A percentile compares a stretch with the other conserved stretches of the same genome.
Conservation (phyloP, 192 early-diverging fungal genomes). For the Neocallimastix lanati region DNA sequence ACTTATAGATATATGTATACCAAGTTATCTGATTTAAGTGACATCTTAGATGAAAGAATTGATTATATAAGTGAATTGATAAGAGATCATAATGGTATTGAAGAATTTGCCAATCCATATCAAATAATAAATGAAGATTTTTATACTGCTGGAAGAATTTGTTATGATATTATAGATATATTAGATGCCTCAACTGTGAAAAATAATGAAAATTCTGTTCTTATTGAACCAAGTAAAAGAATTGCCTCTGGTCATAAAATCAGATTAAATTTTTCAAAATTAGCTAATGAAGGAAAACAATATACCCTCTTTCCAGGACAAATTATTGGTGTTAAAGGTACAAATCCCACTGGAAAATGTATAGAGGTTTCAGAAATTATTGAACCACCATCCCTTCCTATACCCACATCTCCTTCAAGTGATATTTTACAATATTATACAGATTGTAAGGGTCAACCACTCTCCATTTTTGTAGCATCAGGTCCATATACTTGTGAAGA, state of each 20-base stretch:
- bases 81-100: neutral
- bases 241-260: neutral
- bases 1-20: neutral
- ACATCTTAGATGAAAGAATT: neutral
- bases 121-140: neutral
- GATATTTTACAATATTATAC: slow-evolving; percentile 21
- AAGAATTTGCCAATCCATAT: neutral
- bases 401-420: slow-evolving; percentile 19
- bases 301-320: slow-evolving; percentile 62
- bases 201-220: neutral
- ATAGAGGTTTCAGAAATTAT: slow-evolving; percentile 12
- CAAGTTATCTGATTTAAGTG: neutral
- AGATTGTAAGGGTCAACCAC: slow-evolving; percentile 10
- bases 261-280: neutral
- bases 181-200: neutral
- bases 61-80: neutral
- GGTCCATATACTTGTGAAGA: slow-evolving; percentile 77
- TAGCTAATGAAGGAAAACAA: neutral
- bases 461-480: slow-evolving; percentile 39
- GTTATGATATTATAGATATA: neutral
- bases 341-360: slow-evolving; percentile 16
- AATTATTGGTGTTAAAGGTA: slow-evolving; percentile 54
- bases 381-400: slow-evolving; percentile 21
- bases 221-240: neutral
- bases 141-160: neutral